Evolutionary conservation across 306 rosid species (phyloP).

Genomic region (Cucurbita moschata): DNA sequence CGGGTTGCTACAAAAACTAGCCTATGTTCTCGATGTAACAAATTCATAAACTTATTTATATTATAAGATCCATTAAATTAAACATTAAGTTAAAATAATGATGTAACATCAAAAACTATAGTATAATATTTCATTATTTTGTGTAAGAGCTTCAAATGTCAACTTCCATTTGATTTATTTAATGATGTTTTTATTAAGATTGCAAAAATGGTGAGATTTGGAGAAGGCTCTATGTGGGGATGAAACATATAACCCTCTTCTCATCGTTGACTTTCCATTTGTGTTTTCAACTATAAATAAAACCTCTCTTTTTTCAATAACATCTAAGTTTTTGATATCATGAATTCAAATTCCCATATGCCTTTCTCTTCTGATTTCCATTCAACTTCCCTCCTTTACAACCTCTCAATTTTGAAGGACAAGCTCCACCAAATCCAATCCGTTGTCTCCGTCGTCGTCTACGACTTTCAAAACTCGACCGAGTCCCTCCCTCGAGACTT

Average conservation of each 20-base stretch:
- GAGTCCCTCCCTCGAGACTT: constrained; percentile 4
- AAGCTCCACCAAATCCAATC: constrained; percentile 45
- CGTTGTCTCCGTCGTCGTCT: constrained; percentile 22
- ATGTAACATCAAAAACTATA: background rate
- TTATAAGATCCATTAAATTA: background rate
- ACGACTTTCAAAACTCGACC: background rate
- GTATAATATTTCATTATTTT: background rate
- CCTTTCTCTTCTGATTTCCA: constrained; percentile 8
- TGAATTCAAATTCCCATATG: constrained; percentile 23
- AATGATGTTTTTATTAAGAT: background rate
- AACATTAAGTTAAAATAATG: background rate
- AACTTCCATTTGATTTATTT: background rate
- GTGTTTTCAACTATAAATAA: background rate
- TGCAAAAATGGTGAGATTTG: constrained; percentile 23
- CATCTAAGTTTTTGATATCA: constrained; percentile 6
- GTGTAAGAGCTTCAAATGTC: background rate
- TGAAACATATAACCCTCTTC: constrained; percentile 1
- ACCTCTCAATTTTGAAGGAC: constrained; percentile 56
- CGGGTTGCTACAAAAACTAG: background rate
- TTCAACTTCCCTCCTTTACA: constrained; percentile 39
- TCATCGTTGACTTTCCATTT: constrained; percentile 31
- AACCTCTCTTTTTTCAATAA: background rate
- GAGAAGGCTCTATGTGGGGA: constrained; percentile 78
- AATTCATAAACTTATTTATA: background rate
- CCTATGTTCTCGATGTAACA: background rate